These are phyloP conservation scores for Cutaneotrichosporon sp. DNA, from an alignment of 1,284 basidiomycete genomes.

Conservation along the genomic window DNA sequence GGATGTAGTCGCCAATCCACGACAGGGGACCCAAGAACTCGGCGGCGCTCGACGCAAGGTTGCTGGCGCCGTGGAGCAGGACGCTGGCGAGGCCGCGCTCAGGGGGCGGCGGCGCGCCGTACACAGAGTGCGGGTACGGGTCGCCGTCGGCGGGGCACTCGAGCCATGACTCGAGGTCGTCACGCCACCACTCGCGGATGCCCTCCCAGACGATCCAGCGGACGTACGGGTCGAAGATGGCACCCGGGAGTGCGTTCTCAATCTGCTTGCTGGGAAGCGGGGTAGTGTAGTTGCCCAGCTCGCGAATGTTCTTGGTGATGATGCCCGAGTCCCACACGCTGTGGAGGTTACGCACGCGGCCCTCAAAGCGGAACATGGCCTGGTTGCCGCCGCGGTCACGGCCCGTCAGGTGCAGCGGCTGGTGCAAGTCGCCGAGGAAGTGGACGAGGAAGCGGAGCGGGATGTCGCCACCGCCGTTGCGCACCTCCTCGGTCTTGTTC, in stretches of 20 bases:
- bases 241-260: conserved; percentile 71
- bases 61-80: conserved; percentile 17
- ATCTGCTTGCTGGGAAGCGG: conserved; percentile 66
- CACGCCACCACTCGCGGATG: conserved; percentile 64
- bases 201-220: conserved; percentile 85
- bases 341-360: conserved; percentile 67
- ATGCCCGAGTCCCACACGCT: conserved; percentile 81
- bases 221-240: conserved; percentile 85
- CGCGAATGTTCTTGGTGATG: conserved; percentile 76
- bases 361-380: conserved; percentile 68
- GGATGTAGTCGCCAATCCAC: conserved; percentile 18
- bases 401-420: conserved; percentile 85
- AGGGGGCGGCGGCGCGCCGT: conserved; percentile 22
- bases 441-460: conserved; percentile 88
- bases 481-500: conserved; percentile 62
- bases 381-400: conserved; percentile 82
- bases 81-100: conserved; percentile 4
- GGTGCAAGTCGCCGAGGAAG: conserved; percentile 87
- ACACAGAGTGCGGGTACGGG: conserved; percentile 49
- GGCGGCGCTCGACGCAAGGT: conserved; percentile 6
- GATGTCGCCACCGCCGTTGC: conserved; percentile 47
- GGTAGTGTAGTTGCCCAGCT: conserved; percentile 70
- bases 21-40: conserved; percentile 9
- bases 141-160: conserved; percentile 60
- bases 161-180: conserved; percentile 64